Percentiles rank a stretch among this genome's conserved stretches.
phyloP scores from a whole-genome alignment of 2,329 filamentous ascomycete genomes.

The Colletotrichum plurivorum region DNA sequence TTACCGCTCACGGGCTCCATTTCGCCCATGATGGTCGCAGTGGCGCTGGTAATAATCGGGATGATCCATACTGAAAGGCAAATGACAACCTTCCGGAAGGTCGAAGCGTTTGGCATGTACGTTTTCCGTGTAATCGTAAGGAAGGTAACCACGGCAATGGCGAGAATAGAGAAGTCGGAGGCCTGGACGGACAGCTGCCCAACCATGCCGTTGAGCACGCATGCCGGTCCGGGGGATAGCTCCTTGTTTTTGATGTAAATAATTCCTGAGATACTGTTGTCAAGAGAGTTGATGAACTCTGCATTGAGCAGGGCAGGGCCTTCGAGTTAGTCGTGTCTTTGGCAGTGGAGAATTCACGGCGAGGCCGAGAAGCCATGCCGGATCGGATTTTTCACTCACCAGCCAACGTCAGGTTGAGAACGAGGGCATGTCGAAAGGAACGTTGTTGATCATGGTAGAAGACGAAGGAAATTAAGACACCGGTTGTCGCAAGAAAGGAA shows the following conservation, averaged over 20 bases:
- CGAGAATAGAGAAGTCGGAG: slow-evolving; percentile 58
- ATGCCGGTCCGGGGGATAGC: slow-evolving; percentile 49
- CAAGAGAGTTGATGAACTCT: slow-evolving; percentile 59
- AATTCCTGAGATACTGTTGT: slow-evolving; percentile 58
- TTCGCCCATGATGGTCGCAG: slow-evolving; percentile 49
- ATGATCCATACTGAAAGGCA: slow-evolving; percentile 57
- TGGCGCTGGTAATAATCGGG: slow-evolving; percentile 53
- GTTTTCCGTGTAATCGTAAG: slow-evolving; percentile 54
- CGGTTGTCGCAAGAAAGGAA: slow-evolving; percentile 32
- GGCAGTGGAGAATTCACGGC: not conserved
- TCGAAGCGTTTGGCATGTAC: slow-evolving; percentile 49
- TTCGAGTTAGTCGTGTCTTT: slow-evolving; percentile 1
- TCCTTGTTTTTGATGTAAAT: slow-evolving; percentile 48
- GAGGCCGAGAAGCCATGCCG: not conserved
- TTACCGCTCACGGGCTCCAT: slow-evolving; percentile 55
- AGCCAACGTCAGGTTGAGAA: slow-evolving; percentile 44
- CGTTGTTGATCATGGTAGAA: slow-evolving; percentile 42
- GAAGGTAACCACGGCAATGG: slow-evolving; percentile 59
- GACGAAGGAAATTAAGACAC: slow-evolving; percentile 34
- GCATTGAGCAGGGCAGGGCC: not conserved
- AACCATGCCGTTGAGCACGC: slow-evolving; percentile 59
- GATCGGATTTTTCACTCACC: slow-evolving; percentile 38
- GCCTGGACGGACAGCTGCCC: slow-evolving; percentile 62
- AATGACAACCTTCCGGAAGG: slow-evolving; percentile 48
- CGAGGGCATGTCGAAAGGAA: slow-evolving; percentile 44